A percentile compares a stretch with the other conserved stretches of the same genome.
phyloP scores from a whole-genome alignment of 2,329 filamentous ascomycete genomes.

The Trichophyton rubrum region DNA sequence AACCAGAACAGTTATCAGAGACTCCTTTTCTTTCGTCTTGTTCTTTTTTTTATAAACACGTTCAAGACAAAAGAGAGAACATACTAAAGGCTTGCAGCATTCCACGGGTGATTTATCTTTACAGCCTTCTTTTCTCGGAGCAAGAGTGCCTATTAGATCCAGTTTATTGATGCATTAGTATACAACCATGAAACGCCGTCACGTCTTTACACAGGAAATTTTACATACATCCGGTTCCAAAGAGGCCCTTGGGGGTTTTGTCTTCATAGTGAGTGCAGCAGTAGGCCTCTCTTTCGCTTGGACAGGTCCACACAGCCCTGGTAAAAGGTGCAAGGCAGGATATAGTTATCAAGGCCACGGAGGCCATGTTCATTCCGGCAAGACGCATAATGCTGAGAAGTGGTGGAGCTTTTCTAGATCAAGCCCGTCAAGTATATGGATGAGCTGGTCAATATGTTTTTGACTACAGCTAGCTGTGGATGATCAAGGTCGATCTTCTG shows the following conservation, averaged over 20 bases:
- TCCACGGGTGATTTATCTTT: conserved; percentile 3
- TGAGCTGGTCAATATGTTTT: not conserved
- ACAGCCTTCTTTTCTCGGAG: conserved; percentile 11
- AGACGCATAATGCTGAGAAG: not conserved
- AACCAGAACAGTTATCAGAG: not conserved
- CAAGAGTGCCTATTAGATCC: not conserved
- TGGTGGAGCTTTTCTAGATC: not conserved
- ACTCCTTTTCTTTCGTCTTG: not conserved
- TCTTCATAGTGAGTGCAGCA: conserved; percentile 9
- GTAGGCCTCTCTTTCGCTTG: conserved; percentile 12
- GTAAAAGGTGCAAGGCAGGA: not conserved
- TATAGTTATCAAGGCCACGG: not conserved
- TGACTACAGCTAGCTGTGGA: not conserved
- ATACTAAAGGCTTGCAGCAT: conserved; percentile 10
- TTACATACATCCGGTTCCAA: conserved; percentile 8
- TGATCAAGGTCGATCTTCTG: not conserved
- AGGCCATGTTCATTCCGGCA: not conserved
- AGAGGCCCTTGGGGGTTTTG: conserved; percentile 2
- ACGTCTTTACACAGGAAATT: not conserved
- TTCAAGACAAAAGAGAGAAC: not conserved
- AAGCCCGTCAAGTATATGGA: not conserved
- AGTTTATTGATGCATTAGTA: not conserved
- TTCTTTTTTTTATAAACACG: too few species aligned
- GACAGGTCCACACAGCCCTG: conserved; percentile 13
- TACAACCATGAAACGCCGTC: not conserved